phyloP scores from a whole-genome alignment of 1,139 yeast species.

The Nakaseomyces nivariensis region DNA sequence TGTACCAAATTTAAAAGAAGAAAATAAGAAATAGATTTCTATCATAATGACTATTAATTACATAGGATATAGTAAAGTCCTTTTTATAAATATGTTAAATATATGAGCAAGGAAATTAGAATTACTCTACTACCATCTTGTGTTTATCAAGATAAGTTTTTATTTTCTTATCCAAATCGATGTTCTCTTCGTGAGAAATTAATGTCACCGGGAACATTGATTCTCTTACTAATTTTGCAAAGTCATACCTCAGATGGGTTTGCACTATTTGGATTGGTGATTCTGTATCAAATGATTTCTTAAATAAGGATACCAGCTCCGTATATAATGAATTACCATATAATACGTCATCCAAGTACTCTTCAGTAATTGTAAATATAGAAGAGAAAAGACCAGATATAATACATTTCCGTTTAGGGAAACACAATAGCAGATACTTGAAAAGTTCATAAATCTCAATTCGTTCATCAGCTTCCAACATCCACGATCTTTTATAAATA shows the following conservation, averaged over 20 bases:
- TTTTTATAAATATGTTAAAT: not conserved
- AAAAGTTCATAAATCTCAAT: not conserved
- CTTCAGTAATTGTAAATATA: not conserved
- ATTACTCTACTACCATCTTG: not conserved
- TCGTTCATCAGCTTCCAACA: not conserved
- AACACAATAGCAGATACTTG: not conserved
- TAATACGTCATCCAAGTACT: not conserved
- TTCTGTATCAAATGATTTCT: not conserved
- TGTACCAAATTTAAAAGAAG: constrained; percentile 12
- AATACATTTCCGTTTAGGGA: not conserved
- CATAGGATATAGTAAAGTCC: not conserved
- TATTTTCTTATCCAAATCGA: not conserved
- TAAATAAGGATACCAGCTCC: not conserved
- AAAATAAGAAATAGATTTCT: too few species aligned
- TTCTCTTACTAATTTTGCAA: not conserved
- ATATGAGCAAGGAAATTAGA: not conserved
- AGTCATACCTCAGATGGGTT: not conserved
- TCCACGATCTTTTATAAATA: not conserved
- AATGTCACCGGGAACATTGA: not conserved
- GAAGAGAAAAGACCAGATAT: not conserved
- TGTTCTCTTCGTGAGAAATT: not conserved
- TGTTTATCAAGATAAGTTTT: not conserved
- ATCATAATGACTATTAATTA: not conserved
- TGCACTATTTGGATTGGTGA: not conserved
- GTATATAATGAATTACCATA: not conserved